Conservation (phyloP, 2,329 filamentous ascomycete species). For the Fusarium acutatum region DNA sequence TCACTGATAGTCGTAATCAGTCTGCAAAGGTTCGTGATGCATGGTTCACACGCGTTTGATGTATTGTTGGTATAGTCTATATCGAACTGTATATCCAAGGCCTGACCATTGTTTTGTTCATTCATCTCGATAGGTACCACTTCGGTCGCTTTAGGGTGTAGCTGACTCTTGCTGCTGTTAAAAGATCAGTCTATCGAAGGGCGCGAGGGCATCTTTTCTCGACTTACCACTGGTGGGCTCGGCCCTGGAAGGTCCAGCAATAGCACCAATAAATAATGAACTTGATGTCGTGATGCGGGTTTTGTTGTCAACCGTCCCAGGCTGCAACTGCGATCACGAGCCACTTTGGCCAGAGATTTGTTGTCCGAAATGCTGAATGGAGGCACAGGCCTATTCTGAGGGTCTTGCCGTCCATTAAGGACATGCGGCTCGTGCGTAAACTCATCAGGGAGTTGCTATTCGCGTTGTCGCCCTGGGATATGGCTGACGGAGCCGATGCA, state of each 20-base stretch:
- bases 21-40: neutral
- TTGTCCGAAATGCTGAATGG: rapidly evolving
- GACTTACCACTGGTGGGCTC: neutral
- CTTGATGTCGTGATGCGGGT: neutral
- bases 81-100: neutral
- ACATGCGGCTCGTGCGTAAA: neutral
- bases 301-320: neutral
- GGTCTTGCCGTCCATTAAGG: too few species aligned
- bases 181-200: neutral
- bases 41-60: neutral
- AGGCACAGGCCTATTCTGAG: rapidly evolving
- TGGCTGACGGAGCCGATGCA: neutral
- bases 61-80: neutral
- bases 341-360: too few species aligned
- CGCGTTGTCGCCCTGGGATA: neutral
- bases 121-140: neutral
- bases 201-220: rapidly evolving
- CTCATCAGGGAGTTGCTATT: neutral
- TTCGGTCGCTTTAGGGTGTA: neutral
- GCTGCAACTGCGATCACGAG: too few species aligned
- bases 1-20: rapidly evolving
- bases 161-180: neutral
- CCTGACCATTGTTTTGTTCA: too few species aligned
- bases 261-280: neutral
- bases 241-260: too few species aligned